Evolutionary conservation across 257 asterid genomes (phyloP).

Genomic region (Prunella vulgaris): DNA sequence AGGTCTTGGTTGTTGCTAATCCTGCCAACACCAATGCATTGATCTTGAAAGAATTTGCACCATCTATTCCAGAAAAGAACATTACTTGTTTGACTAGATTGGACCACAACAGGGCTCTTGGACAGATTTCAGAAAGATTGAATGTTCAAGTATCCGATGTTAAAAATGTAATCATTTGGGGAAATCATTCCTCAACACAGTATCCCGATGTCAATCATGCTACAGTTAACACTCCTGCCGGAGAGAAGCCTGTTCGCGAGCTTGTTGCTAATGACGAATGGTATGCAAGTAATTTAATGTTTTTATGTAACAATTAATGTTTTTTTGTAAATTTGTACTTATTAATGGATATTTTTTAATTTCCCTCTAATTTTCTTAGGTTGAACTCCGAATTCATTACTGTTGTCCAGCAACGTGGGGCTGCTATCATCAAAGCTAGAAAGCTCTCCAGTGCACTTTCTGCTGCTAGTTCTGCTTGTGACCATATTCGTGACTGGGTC

Average conservation of each 20-base stretch:
- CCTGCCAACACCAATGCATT: slow-evolving; percentile 96
- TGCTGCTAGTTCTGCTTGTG: slow-evolving; percentile 98
- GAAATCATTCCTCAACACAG: slow-evolving; percentile 92
- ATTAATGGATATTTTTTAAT: background rate
- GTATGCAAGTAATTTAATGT: slow-evolving; percentile 27
- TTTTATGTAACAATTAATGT: background rate
- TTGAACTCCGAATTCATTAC: slow-evolving; percentile 76
- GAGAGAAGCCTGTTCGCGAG: slow-evolving; percentile 73
- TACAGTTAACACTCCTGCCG: slow-evolving; percentile 63
- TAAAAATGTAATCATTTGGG: slow-evolving; percentile 90
- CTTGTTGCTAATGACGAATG: slow-evolving; percentile 77
- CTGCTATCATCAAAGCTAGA: slow-evolving; percentile 94
- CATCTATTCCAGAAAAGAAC: slow-evolving; percentile 82
- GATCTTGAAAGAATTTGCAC: slow-evolving; percentile 87
- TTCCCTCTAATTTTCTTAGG: slow-evolving; percentile 33
- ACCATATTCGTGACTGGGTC: slow-evolving; percentile 95
- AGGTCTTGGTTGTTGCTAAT: slow-evolving; percentile 97
- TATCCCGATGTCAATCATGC: slow-evolving; percentile 95
- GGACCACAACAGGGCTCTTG: slow-evolving; percentile 99
- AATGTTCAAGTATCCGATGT: slow-evolving; percentile 80
- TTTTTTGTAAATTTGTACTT: background rate
- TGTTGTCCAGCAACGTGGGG: slow-evolving; percentile 92
- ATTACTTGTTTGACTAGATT: slow-evolving; percentile 83
- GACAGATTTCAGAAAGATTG: slow-evolving; percentile 85
- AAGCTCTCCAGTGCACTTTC: slow-evolving; percentile 94